Evolutionary conservation across 495 filamentous ascomycete genomes (phyloP), one percentile per base, ranked within the genome.

Genomic region (Penicillium riverlandense): DNA sequence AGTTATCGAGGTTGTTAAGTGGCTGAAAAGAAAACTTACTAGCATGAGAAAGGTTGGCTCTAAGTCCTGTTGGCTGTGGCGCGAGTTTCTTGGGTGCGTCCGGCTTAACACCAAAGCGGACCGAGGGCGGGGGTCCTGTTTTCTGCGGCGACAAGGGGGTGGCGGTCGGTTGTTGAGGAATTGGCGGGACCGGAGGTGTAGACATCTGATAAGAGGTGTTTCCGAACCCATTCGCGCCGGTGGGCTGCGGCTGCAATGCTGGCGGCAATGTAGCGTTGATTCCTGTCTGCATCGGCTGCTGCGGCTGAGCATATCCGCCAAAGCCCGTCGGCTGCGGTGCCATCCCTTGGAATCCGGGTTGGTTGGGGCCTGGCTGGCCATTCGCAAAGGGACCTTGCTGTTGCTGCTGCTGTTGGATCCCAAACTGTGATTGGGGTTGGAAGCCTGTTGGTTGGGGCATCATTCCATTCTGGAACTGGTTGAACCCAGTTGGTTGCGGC

Each of bases 81-180:
- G 79, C 77, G 54, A 97, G 67, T 59, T 87, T 90, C 63, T 88
- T 88, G 29, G 75, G 63, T 8, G 69, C 69, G 31, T 79, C 81
- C 13, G 66, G 66, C 50, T 75, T 70, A 37, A 95, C 84, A 15
- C 92, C 92, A 55, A 98, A 98, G 48, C 89, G 74, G 13, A 98
- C 79, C 12, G 89, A 81, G 29, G 92, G 92, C 29, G 92, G 69
- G n/a, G 92, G 94, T 0, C 92, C 92, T 2, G 92, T 98, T 72
- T 90, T 84, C 63, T 98, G 92, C 29, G 92, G 82, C 38, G 81
- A 63, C 44, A 98, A 68, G 29, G 84, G 83, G 7, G 71, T 60
- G 33, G 69, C 58, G 3, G 67, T 82, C 6, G 70, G 71, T 41
- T 73, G 70, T 45, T 80, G 66, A 12, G 69, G 70, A 42, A 72